These are phyloP conservation scores for Micractinium conductrix DNA, from an alignment of 139 green algal genomes.

Conservation along the genomic window DNA sequence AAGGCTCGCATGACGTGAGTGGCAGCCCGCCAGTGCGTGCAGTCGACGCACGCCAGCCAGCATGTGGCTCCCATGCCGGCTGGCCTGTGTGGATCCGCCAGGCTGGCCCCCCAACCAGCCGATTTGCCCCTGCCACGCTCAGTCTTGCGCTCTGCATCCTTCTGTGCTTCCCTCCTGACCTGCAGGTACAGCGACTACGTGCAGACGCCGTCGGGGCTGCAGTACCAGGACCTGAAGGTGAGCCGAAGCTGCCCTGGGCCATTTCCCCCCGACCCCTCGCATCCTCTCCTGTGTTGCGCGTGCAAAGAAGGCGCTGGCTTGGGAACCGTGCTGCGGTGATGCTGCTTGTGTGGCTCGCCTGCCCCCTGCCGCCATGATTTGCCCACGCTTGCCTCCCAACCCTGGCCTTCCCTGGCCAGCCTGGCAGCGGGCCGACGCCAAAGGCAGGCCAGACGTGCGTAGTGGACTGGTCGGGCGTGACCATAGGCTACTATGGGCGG, in stretches of 20 bases:
- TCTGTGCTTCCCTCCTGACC: not conserved
- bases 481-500: conserved; percentile 84
- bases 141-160: too few species aligned
- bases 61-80: not conserved
- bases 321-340: too few species aligned
- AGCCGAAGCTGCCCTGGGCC: too few species aligned
- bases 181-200: conserved; percentile 60
- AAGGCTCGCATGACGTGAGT: conserved; percentile 76
- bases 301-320: too few species aligned
- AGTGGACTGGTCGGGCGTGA: conserved; percentile 96
- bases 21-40: not conserved
- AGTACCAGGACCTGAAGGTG: conserved; percentile 75
- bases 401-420: too few species aligned
- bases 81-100: not conserved
- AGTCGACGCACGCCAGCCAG: too few species aligned
- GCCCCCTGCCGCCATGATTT: too few species aligned
- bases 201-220: conserved; percentile 55
- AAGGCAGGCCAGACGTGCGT: conserved; percentile 67
- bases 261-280: too few species aligned
- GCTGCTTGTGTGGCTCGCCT: too few species aligned
- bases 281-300: too few species aligned
- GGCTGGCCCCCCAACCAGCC: not conserved
- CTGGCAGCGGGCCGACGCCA: conserved; percentile 45
- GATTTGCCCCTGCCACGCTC: too few species aligned
- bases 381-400: too few species aligned